Evolutionary conservation across 345 rosid genomes (phyloP), one percentile per base, ranked within the genome.

Genomic region (Iberis pinnata): DNA sequence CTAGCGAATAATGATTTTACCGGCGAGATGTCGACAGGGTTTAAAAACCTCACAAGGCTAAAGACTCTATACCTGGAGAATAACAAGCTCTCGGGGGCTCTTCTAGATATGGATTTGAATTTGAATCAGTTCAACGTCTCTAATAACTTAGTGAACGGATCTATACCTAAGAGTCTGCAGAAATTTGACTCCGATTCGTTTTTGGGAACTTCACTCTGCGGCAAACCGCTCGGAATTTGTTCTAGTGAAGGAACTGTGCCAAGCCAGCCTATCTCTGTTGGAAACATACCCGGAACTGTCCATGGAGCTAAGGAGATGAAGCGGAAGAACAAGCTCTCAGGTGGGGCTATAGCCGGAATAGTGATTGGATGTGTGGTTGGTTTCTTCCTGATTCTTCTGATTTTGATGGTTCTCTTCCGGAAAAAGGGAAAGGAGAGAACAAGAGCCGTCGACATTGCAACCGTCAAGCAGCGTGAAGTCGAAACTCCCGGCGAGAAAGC

Each of bases 291-390:
- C 5, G 71, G 61, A 35, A 59, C 56, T 9, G 42, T 20, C 43
- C 3, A 32, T 3, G 37, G n/a, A 24, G 20, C 15, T 8, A 39
- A 58, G 11, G 75, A n/a, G 43, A 31, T 67, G 13, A 55, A 47
- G 45, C 70, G 61, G 36, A 76, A 58, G 67, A 82, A 70, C 53
- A 82, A 77, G 75, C 74, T 93, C 26, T 83, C 97, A 1, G 89
- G 86, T 8, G 94, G 92, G 11, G 95, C 81, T 11, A 79, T 86
- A 38, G 96, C 96, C 0, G 99, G 99, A 10, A 84, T 93, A 42
- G 92, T 77, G 22, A 82, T 93, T 27, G 99, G 89, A 54, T 81
- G 83, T 44, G 64, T 93, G 16, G 39, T 81, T 46, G 97, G 75
- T 20, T 63, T 85, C 39, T 27, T 69, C 4, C 33, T 92, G 38